These are phyloP conservation scores for Waltergamsia citrina DNA, from an alignment of 2,329 filamentous ascomycete genomes.

Conservation along the genomic window DNA sequence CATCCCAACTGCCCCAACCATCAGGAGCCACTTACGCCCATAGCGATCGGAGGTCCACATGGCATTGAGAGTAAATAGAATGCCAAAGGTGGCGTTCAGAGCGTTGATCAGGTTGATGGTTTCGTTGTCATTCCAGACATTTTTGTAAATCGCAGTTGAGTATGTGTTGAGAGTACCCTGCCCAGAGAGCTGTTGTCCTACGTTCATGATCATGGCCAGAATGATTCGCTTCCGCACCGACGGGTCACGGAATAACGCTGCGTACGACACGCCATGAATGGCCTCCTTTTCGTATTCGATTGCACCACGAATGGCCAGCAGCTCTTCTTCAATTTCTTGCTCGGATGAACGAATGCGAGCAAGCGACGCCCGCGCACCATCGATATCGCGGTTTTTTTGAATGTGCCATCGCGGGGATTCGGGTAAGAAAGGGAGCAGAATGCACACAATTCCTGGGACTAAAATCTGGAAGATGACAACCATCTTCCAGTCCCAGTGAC, in stretches of 20 bases:
- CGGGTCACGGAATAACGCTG: constrained; percentile 59
- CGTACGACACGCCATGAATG: constrained; percentile 47
- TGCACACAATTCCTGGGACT: constrained; percentile 53
- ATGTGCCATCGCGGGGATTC: constrained; percentile 63
- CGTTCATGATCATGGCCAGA: constrained; percentile 57
- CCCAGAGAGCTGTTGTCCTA: constrained; percentile 63
- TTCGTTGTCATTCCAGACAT: constrained; percentile 48
- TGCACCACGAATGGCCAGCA: constrained; percentile 55
- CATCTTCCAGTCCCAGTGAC: constrained; percentile 66
- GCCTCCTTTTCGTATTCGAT: constrained; percentile 65
- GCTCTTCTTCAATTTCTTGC: constrained; percentile 57
- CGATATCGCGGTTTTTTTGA: constrained; percentile 48
- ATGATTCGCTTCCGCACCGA: constrained; percentile 58
- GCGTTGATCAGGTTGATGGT: constrained; percentile 67
- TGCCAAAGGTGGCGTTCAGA: constrained; percentile 63
- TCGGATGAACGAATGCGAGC: constrained; percentile 53
- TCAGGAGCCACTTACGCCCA: constrained; percentile 60
- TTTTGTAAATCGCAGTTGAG: constrained; percentile 65
- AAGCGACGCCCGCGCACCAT: constrained; percentile 49
- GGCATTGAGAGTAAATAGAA: constrained; percentile 64
- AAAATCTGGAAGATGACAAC: constrained; percentile 65
- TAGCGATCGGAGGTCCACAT: constrained; percentile 66
- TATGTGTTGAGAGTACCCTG: constrained; percentile 67
- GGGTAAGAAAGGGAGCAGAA: constrained; percentile 54
- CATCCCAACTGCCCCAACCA: constrained; percentile 61